Evolutionary conservation across 1,284 basidiomycete species (phyloP), one percentile per base, ranked within the genome.

Genomic region (Anthracocystis panici-leucophaei): DNA sequence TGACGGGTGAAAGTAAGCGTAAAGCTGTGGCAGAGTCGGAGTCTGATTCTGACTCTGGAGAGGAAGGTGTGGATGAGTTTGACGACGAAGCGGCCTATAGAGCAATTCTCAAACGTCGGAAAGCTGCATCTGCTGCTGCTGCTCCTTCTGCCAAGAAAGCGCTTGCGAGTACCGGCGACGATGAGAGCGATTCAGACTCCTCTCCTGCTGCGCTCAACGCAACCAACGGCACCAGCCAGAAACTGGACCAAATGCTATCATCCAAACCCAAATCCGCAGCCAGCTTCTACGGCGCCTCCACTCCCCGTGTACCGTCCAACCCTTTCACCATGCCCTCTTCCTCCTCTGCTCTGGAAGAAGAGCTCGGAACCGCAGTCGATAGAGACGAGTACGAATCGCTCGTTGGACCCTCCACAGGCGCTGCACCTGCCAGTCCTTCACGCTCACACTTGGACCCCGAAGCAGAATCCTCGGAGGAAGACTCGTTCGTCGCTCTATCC

Each of bases 371-470:
- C 5, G 48, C 69, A 2, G 45, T 76, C 38, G 40, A 56, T 29
- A n/a, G 75, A 8, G 62, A 63, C 12, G 75, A 77, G 31, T 77
- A 73, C 57, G 75, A 77, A 45, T 67, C 67, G 27, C 65, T 73
- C 11, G 46, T 77, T n/a, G 67, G 64, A 11, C 11, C 55, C 18
- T 20, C 40, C 29, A 5, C 48, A 35, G 11, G 35, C 23, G 20
- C 23, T 10, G 6, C 20, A 7, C 27, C 40, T 14, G 16, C 42
- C n/a, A 48, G 52, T 27, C n/a, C 41, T 35, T 33, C 42, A 5
- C 46, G 40, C 23, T 11, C 52, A 1, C 49, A 35, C 21, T 25
- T n/a, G n/a, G 56, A 62, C 12, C 51, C 58, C 1, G 67, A 70
- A 46, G 56, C 45, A 4, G 58, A 62, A 12, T 60, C 60, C 2